Percentiles rank a stretch among this genome's conserved stretches.
These are phyloP conservation scores for Didymella glomerata DNA, from an alignment of 2,329 filamentous ascomycete species.

Conservation along the genomic window DNA sequence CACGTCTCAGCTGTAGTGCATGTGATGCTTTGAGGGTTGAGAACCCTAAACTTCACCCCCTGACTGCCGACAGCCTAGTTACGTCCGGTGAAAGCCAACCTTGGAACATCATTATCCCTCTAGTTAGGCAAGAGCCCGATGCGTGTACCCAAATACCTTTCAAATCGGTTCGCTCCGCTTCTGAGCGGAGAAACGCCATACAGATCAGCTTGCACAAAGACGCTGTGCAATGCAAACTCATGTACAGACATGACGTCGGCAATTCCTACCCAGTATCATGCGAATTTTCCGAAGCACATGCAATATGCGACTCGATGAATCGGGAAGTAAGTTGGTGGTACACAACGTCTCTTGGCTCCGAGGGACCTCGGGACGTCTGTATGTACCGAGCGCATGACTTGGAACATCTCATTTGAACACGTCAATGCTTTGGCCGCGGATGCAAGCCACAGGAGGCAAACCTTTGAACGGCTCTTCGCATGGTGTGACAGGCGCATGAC, in stretches of 20 bases:
- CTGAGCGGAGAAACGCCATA: not conserved
- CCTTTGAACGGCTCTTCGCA: not conserved
- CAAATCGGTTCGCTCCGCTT: not conserved
- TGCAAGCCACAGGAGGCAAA: not conserved
- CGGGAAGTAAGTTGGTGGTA: slow-evolving; percentile 4
- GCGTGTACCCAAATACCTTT: not conserved
- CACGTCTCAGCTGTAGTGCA: not conserved
- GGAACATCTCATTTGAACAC: not conserved
- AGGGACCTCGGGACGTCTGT: not conserved
- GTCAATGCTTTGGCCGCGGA: not conserved
- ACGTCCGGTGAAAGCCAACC: not conserved
- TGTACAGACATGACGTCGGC: not conserved
- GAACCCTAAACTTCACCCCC: not conserved
- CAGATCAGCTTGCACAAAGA: slow-evolving; percentile 1
- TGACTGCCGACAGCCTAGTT: not conserved
- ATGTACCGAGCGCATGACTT: not conserved
- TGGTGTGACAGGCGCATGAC: not conserved
- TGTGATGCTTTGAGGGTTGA: not conserved
- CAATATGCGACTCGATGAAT: slow-evolving; percentile 8
- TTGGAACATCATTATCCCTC: too few relatives aligned
- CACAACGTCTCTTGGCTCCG: slow-evolving; percentile 15
- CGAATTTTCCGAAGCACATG: slow-evolving; percentile 3
- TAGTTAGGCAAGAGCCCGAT: not conserved
- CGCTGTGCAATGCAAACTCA: not conserved
- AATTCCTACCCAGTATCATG: not conserved